Conservation (phyloP, 1,284 basidiomycete genomes). For the Ceratobasidium sp. region DNA sequence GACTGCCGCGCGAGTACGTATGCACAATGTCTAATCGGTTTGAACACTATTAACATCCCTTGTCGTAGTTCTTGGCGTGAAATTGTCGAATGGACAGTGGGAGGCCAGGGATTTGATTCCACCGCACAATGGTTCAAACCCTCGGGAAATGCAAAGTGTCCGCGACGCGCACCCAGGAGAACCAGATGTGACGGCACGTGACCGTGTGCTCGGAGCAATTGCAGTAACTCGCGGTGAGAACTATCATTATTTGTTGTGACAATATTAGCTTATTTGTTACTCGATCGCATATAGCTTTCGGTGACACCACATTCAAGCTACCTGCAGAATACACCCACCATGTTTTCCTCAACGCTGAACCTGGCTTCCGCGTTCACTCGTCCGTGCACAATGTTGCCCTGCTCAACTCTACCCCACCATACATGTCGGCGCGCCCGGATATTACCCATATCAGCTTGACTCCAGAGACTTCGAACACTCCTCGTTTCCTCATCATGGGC, state of each 20-base stretch:
- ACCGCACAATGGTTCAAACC: slow-evolving; percentile 71
- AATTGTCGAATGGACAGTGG: slow-evolving; percentile 61
- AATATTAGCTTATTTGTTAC: slow-evolving; percentile 34
- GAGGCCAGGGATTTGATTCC: slow-evolving; percentile 65
- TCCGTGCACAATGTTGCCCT: slow-evolving; percentile 72
- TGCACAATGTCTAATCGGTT: slow-evolving; percentile 35
- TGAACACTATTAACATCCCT: slow-evolving; percentile 41
- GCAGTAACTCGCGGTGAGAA: slow-evolving; percentile 74
- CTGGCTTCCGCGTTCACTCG: slow-evolving; percentile 68
- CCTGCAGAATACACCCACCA: slow-evolving; percentile 72
- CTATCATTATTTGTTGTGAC: slow-evolving; percentile 30
- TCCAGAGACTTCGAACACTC: slow-evolving; percentile 44
- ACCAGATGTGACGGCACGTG: slow-evolving; percentile 67
- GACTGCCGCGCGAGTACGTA: slow-evolving; percentile 74
- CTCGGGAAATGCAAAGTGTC: slow-evolving; percentile 68
- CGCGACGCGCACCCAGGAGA: slow-evolving; percentile 70
- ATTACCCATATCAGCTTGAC: slow-evolving; percentile 65
- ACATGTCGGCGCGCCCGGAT: slow-evolving; percentile 73
- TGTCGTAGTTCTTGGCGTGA: slow-evolving; percentile 63
- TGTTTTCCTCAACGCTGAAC: slow-evolving; percentile 71
- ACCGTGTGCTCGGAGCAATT: slow-evolving; percentile 72
- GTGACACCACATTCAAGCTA: slow-evolving; percentile 76
- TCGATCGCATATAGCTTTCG: slow-evolving; percentile 62
- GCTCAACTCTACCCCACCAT: slow-evolving; percentile 72
- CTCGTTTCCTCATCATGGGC: slow-evolving; percentile 67